Conservation (phyloP, 805 yeast species). For the Suhomyces tanzawaensis region DNA sequence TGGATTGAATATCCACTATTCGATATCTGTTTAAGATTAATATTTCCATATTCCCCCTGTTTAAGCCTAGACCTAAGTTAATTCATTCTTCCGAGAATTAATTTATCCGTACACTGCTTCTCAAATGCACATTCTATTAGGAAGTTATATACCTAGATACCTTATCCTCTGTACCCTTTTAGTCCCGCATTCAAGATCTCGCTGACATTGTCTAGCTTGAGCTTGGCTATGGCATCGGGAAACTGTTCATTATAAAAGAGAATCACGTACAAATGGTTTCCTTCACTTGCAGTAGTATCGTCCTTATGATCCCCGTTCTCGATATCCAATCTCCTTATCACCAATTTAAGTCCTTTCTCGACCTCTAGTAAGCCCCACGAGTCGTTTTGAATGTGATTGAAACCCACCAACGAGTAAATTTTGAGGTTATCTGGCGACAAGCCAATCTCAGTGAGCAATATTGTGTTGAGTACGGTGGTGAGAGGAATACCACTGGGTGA, state of each 20-base stretch:
- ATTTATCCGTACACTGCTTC: no score
- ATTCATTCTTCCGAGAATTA: no score
- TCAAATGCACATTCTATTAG: no score
- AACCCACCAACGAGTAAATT: constrained; percentile 35
- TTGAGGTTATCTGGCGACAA: constrained; percentile 29
- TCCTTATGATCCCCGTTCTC: constrained; percentile 3
- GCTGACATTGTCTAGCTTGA: constrained; percentile 31
- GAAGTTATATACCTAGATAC: no score
- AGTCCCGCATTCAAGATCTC: constrained; percentile 33
- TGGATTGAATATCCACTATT: no score
- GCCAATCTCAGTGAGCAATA: constrained; percentile 10
- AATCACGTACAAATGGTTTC: constrained; percentile 25
- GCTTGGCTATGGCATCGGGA: constrained; percentile 34
- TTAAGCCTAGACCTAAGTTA: no score
- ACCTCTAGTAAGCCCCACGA: constrained; percentile 31
- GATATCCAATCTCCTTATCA: constrained; percentile 21
- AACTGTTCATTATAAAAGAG: constrained; percentile 29
- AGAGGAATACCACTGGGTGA: constrained; percentile 39
- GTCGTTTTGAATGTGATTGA: constrained; percentile 22
- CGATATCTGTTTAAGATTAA: no score
- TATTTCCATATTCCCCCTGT: no score
- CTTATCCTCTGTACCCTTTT: constrained; percentile 23
- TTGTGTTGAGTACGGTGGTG: constrained; percentile 32
- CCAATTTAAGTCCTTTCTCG: constrained; percentile 26
- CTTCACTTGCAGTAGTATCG: background rate